These are phyloP conservation scores for Tolypocladium pustulatum DNA, from an alignment of 2,329 filamentous ascomycete species.

Conservation along the genomic window DNA sequence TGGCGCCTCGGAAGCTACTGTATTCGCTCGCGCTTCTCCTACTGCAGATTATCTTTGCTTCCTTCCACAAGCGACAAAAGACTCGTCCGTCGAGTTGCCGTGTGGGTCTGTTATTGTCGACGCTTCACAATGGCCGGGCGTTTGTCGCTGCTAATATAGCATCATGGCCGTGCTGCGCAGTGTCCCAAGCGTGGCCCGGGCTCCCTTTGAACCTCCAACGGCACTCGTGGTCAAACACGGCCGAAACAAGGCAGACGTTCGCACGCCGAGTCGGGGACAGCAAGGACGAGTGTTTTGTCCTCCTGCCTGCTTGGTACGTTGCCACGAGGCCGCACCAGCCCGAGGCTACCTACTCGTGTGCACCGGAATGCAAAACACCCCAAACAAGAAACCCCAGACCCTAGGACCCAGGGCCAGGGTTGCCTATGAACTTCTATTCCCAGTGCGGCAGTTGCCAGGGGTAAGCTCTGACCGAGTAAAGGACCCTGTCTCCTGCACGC, in stretches of 20 bases:
- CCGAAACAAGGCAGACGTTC: neutral
- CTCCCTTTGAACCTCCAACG: neutral
- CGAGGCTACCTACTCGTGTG: neutral
- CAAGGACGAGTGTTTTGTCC: neutral
- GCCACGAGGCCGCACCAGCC: neutral
- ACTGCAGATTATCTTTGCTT: too few species aligned
- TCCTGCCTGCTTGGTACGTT: neutral
- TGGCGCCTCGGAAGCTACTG: too few species aligned
- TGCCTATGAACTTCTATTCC: neutral
- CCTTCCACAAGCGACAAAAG: too few species aligned
- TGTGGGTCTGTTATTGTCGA: neutral
- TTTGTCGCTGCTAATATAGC: neutral
- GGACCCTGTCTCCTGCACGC: neutral
- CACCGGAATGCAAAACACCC: neutral
- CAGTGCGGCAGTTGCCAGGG: constrained; percentile 3
- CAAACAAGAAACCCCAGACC: neutral
- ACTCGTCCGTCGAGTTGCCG: too few species aligned
- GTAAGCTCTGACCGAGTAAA: neutral
- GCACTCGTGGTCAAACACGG: neutral
- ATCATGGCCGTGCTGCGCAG: neutral
- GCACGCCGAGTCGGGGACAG: neutral
- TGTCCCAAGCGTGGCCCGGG: neutral
- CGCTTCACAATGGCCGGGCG: neutral
- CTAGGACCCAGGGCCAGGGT: neutral
- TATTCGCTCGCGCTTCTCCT: too few species aligned